Base-by-base conservation (phyloP, 768 basidiomycete genomes). In the Lactarius akahatsu region DNA sequence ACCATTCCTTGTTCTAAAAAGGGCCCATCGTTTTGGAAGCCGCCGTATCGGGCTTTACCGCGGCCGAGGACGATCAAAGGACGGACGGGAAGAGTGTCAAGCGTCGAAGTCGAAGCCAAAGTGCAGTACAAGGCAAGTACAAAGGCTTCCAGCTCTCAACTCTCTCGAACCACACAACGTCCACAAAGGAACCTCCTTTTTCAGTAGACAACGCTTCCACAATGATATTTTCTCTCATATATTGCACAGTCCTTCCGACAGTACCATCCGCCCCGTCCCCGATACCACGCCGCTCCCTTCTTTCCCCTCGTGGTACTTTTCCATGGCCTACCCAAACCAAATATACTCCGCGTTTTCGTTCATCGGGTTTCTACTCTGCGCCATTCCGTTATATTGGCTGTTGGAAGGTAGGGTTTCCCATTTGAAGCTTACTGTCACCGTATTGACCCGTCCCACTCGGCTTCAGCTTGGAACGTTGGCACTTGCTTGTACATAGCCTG, bases 401-500 rank as follows among this genome's bases (percentile, higher is more conserved):
- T 74, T 85, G 55, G 78, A 84, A 78, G 80, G 79, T 72, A 56
- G 28, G 18, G 30, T 18, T 26, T 43, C 11, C n/a, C 20, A 23
- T 5, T 34, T 4, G 9, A n/a, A 28, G 10, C 18, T 9, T 1
- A 10, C 11, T 32, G n/a, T 30, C n/a, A 34, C 26, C 32, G 20
- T 26, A 8, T 30, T 60, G 43, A 59, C 23, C 30, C 23, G 26
- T 18, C 41, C 32, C 47, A 50, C 23, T 61, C 9, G 36, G 20
- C 32, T 47, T 57, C 38, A 80, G 86, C 86, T 23, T 85, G 82
- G 83, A 89, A 90, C 73, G 80, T 85, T 15, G 90, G 89, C 38
- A 91, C 90, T 13, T 85, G 88, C 65, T 77, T 85, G 41, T 88
- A 83, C 77, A 91, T 93, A 77, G 67, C 78, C 54, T 93, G 91